Conservation (phyloP, 2,329 filamentous ascomycete species). For the Balansia obtecta region DNA sequence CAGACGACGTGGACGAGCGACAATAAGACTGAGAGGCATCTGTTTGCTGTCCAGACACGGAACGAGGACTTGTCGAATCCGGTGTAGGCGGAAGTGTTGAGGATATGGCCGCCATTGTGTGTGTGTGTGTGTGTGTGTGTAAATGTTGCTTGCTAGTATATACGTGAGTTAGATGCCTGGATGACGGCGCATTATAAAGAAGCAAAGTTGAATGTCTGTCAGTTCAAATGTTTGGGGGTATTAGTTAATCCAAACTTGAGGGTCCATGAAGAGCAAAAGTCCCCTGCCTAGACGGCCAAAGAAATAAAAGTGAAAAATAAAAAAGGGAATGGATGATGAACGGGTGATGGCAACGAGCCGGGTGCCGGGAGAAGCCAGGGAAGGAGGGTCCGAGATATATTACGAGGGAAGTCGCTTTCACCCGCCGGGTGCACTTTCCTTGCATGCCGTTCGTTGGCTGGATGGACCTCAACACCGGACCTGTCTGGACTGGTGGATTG, state of each 20-base stretch:
- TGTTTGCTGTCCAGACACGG: not conserved
- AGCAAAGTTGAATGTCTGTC: not conserved
- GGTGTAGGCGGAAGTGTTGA: not conserved
- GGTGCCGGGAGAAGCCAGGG: not conserved
- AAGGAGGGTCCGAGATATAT: not conserved
- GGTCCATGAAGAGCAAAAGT: not conserved
- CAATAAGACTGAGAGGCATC: not conserved
- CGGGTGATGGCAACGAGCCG: not conserved
- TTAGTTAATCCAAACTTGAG: not conserved
- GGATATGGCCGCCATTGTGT: not conserved
- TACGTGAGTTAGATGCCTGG: not conserved
- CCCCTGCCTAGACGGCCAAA: not conserved
- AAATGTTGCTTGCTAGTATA: not conserved
- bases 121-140: not conserved
- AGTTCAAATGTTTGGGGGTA: not conserved
- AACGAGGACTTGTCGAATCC: not conserved
- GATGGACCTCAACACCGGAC: not conserved
- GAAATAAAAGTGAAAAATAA: not conserved
- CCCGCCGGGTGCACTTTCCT: not conserved
- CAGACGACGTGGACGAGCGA: constrained; percentile 1
- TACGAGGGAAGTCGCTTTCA: not conserved
- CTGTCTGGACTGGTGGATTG: not conserved
- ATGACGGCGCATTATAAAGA: not conserved
- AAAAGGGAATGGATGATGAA: not conserved
- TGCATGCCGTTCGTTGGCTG: not conserved